A percentile compares a stretch with the other conserved stretches of the same genome.
Evolutionary conservation across 2,329 filamentous ascomycete genomes (phyloP).

Genomic region (Epicoccum sorghinum): DNA sequence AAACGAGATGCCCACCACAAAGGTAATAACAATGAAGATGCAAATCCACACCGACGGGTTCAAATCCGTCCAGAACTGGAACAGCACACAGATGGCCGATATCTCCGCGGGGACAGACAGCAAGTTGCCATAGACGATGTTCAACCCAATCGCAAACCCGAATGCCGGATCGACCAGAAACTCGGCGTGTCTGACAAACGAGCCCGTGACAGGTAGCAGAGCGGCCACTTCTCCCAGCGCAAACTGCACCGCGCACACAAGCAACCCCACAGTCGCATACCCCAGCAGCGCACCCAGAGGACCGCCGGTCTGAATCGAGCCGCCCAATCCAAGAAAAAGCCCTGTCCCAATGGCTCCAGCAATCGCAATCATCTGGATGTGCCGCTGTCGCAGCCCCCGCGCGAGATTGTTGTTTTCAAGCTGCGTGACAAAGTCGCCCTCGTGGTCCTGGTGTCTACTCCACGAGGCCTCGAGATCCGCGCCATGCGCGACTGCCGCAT

Average conservation of each 20-base stretch:
- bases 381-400: constrained; percentile 52
- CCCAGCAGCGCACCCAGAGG: constrained; percentile 60
- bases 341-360: constrained; percentile 62
- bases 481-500: constrained; percentile 8
- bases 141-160: constrained; percentile 53
- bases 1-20: constrained; percentile 40
- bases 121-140: constrained; percentile 64
- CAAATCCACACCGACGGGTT: constrained; percentile 44
- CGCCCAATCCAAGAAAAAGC: constrained; percentile 61
- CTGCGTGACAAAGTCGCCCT: constrained; percentile 16
- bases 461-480: constrained; percentile 11
- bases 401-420: constrained; percentile 27
- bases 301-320: constrained; percentile 58
- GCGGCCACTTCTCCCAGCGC: constrained; percentile 60
- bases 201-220: constrained; percentile 58
- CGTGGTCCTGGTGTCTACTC: constrained; percentile 11
- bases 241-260: constrained; percentile 59
- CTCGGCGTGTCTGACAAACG: constrained; percentile 58
- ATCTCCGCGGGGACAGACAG: constrained; percentile 49
- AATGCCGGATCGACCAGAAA: constrained; percentile 58
- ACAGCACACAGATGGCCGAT: constrained; percentile 33
- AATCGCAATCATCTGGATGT: constrained; percentile 63
- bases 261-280: constrained; percentile 57
- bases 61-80: constrained; percentile 38
- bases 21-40: constrained; percentile 41